These are phyloP conservation scores for Halophytophthora batemanensis DNA, from an alignment of 352 stramenopile species.

Conservation along the genomic window DNA sequence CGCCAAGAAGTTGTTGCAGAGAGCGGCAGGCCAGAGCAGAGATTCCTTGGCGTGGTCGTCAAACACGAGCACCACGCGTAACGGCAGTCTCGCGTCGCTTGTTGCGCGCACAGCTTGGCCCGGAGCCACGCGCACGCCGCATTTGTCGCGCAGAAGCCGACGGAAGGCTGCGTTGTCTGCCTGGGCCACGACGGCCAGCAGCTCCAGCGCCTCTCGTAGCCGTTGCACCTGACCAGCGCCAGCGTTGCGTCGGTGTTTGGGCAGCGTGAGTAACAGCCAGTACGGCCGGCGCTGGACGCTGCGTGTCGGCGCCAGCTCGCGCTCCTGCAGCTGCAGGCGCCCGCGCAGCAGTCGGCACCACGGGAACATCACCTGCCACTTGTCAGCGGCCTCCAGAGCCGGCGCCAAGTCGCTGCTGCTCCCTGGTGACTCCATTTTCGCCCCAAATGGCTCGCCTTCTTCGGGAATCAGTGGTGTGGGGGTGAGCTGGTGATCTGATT, in stretches of 20 bases:
- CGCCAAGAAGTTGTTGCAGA: constrained; percentile 21
- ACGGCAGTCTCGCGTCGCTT: constrained; percentile 2
- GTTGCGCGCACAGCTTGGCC: background rate
- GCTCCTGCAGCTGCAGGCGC: constrained; percentile 22
- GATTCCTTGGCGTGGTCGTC: constrained; percentile 34
- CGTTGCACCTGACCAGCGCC: constrained; percentile 18
- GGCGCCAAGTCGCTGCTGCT: too few species aligned
- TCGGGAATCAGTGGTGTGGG: too few species aligned
- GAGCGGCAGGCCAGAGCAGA: constrained; percentile 17
- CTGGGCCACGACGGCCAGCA: constrained; percentile 25
- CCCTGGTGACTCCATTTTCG: too few species aligned
- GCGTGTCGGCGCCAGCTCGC: background rate
- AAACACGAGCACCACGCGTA: constrained; percentile 29
- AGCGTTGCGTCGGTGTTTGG: constrained; percentile 25
- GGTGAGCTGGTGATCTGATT: too few species aligned
- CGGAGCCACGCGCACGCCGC: constrained; percentile 15
- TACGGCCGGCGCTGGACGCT: constrained; percentile 4
- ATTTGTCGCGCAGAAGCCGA: constrained; percentile 28
- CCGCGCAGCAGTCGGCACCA: constrained; percentile 31
- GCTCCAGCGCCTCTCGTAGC: constrained; percentile 27
- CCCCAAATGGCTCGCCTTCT: too few species aligned
- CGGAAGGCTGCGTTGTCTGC: constrained; percentile 15
- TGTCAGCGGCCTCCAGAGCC: constrained; percentile 14
- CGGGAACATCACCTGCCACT: constrained; percentile 21
- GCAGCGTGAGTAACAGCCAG: constrained; percentile 27